Evolutionary conservation across 2,329 filamentous ascomycete genomes (phyloP).

Genomic region (Paramyrothecium sp.): DNA sequence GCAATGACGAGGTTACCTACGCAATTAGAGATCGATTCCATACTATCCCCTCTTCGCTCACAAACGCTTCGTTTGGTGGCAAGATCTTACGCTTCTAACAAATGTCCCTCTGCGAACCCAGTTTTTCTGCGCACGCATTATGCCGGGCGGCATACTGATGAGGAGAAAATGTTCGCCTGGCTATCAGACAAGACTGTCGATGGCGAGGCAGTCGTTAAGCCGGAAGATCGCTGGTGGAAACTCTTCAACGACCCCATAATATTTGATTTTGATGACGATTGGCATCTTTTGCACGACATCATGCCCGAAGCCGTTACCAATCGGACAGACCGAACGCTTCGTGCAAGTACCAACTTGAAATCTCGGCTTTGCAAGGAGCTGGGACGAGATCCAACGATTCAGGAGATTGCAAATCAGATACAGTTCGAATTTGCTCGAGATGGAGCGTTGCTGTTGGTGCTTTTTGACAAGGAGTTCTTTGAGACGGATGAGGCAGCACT

Average conservation of each 20-base stretch:
- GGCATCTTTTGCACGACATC: no score
- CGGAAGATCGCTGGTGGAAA: slow-evolving; percentile 3
- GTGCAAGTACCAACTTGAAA: no score
- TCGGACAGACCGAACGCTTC: no score
- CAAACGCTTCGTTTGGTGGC: background rate
- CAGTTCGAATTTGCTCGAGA: no score
- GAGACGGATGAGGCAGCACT: no score
- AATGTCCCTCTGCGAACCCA: background rate
- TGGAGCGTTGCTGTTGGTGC: no score
- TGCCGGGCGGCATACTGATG: slow-evolving; percentile 1
- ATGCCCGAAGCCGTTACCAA: no score
- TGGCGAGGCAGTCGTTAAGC: slow-evolving; percentile 1
- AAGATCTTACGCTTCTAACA: background rate
- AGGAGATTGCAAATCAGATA: no score
- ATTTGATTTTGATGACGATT: background rate
- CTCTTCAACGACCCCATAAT: slow-evolving; percentile 4
- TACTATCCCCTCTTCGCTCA: slow-evolving; percentile 1
- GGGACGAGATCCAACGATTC: no score
- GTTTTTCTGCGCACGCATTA: slow-evolving; percentile 7
- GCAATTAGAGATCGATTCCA: slow-evolving; percentile 1
- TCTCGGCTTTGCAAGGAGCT: no score
- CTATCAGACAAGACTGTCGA: slow-evolving; percentile 1
- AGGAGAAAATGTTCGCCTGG: background rate
- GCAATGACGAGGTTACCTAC: background rate
- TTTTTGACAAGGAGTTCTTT: no score